phyloP scores from a whole-genome alignment of 352 stramenopile species.

The Globisporangium heterothallicum region DNA sequence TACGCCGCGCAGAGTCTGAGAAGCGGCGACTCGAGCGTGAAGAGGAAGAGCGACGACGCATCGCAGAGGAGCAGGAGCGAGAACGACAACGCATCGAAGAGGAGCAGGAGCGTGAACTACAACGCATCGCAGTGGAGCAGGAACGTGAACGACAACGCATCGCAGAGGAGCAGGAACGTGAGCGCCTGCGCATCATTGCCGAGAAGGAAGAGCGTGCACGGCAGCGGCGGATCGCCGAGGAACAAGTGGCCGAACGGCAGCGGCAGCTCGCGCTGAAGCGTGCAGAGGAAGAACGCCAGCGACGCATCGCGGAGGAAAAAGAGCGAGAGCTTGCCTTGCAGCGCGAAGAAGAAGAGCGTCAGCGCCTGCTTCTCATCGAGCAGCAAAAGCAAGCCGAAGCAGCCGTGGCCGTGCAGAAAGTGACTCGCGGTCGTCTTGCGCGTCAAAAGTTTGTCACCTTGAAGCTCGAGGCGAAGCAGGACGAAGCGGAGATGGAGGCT shows the following conservation, averaged over 20 bases:
- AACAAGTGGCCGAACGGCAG: conserved; percentile 14
- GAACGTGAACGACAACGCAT: conserved; percentile 11
- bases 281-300: conserved; percentile 26
- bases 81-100: conserved; percentile 9
- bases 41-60: conserved; percentile 8
- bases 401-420: conserved; percentile 29
- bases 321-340: conserved; percentile 22
- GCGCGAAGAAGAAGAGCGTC: conserved; percentile 31
- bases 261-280: conserved; percentile 2
- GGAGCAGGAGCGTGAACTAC: conserved; percentile 11
- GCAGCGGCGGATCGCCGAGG: conserved; percentile 15
- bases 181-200: conserved; percentile 8
- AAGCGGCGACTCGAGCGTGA: conserved; percentile 31
- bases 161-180: conserved; percentile 12
- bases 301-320: conserved; percentile 23
- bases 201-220: conserved; percentile 20
- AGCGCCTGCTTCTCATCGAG: conserved; percentile 26
- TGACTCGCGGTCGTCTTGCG: conserved; percentile 39
- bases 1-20: conserved; percentile 28
- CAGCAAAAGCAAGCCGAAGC: conserved; percentile 28
- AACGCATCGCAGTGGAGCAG: conserved; percentile 8
- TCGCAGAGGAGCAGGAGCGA: conserved; percentile 4
- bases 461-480: conserved; percentile 33
- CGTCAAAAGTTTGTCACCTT: conserved; percentile 52
- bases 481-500: conserved; percentile 26